Evolutionary conservation across 2,329 filamentous ascomycete genomes (phyloP).

Genomic region (Dendrostoma leiphaemia): DNA sequence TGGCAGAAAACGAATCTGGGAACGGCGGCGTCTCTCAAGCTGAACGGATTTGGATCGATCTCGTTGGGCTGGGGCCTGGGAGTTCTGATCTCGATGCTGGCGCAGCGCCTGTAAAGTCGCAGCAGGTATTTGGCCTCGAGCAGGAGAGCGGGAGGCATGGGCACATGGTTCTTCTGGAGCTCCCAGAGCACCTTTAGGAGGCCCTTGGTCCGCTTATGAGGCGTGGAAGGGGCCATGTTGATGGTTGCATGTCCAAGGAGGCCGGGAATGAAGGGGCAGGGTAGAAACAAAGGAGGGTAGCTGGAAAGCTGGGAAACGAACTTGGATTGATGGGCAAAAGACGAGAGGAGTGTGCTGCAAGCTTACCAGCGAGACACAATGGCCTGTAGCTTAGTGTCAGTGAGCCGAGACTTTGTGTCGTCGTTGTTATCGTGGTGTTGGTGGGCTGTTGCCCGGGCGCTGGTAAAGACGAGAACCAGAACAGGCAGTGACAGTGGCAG

Average conservation of each 20-base stretch:
- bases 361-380: background rate
- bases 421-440: too few relatives aligned
- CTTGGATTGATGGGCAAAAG: too few relatives aligned
- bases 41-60: slow-evolving; percentile 20
- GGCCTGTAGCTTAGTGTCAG: too few relatives aligned
- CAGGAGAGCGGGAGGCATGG: slow-evolving; percentile 23
- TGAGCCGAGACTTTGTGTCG: too few relatives aligned
- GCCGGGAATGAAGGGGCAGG: background rate
- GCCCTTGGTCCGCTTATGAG: slow-evolving; percentile 13
- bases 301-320: too few relatives aligned
- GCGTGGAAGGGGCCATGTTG: slow-evolving; percentile 11
- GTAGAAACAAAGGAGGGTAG: background rate
- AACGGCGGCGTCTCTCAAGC: slow-evolving; percentile 10
- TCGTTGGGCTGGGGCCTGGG: slow-evolving; percentile 18
- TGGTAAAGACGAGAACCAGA: too few relatives aligned
- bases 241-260: background rate
- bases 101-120: slow-evolving; percentile 8
- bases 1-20: slow-evolving; percentile 40
- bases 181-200: slow-evolving; percentile 23
- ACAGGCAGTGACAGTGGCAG: too few relatives aligned
- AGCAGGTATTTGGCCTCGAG: slow-evolving; percentile 28
- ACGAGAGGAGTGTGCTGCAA: background rate
- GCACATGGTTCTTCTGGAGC: slow-evolving; percentile 24
- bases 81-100: slow-evolving; percentile 9
- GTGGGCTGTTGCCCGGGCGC: too few relatives aligned